Conservation (phyloP, 2,329 filamentous ascomycete genomes). For the Sporothrix pseudoabietina region DNA sequence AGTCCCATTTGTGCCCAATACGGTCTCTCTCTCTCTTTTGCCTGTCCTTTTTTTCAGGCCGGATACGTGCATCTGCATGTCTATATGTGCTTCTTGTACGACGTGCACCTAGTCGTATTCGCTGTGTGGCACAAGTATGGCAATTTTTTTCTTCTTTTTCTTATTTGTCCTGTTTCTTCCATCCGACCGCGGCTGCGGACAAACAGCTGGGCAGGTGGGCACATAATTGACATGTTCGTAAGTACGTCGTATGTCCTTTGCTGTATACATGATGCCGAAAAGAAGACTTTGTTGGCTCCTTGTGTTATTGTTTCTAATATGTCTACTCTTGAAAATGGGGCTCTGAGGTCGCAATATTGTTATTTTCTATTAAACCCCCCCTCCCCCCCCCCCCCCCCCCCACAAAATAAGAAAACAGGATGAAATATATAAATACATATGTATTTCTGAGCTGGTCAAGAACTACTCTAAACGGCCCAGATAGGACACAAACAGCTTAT, state of each 20-base stretch:
- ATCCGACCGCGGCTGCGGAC: not conserved
- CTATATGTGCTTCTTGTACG: not conserved
- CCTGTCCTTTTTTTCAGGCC: not conserved
- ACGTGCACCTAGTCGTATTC: not conserved
- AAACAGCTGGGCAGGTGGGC: not conserved
- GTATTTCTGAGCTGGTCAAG: no score
- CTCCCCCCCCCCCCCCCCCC: no score
- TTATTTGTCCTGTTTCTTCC: not conserved
- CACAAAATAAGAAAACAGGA: no score
- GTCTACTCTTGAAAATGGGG: not conserved
- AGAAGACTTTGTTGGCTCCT: not conserved
- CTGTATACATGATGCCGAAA: not conserved
- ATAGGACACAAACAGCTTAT: no score
- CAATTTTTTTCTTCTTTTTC: not conserved
- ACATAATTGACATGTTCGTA: not conserved
- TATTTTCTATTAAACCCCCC: no score
- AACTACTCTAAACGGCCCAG: no score
- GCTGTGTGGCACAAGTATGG: not conserved
- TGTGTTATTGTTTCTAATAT: not conserved
- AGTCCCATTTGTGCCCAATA: not conserved
- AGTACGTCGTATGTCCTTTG: not conserved
- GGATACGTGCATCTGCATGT: conserved; percentile 19
- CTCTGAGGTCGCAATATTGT: no score
- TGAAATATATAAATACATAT: no score
- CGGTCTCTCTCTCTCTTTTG: not conserved